These are phyloP conservation scores for Nepenthes mirabilis DNA, from an alignment of 148 eudicot species.

Conservation along the genomic window DNA sequence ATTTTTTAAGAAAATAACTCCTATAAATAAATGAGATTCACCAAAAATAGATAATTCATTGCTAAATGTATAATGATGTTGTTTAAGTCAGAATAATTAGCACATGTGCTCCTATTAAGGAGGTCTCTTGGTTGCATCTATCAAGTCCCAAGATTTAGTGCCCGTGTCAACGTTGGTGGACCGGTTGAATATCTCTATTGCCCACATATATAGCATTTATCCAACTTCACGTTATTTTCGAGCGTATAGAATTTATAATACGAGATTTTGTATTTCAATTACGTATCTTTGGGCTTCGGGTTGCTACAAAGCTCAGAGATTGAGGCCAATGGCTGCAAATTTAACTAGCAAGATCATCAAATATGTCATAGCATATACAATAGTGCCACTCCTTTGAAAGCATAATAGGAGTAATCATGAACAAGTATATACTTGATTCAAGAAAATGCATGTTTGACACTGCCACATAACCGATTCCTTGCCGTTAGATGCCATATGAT, in stretches of 20 bases:
- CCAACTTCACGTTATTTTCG: constrained; percentile 46
- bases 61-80: no score
- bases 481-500: no score
- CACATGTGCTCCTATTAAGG: no score
- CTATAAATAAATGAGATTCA: no score
- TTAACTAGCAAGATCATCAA: not conserved
- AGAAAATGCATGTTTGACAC: constrained; percentile 64
- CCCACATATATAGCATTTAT: constrained; percentile 66
- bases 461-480: constrained; percentile 27
- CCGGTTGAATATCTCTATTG: constrained; percentile 1
- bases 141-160: constrained; percentile 22
- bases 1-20: no score
- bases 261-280: constrained; percentile 43
- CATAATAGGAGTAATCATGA: no score
- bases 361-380: no score
- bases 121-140: no score
- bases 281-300: constrained; percentile 38
- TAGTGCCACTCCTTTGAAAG: not conserved
- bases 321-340: constrained; percentile 40
- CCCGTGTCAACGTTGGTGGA: no score
- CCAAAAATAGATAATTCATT: no score
- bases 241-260: constrained; percentile 75
- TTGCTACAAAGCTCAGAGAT: no score
- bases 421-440: constrained; percentile 58
- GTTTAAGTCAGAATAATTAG: no score